Conservation (phyloP, 495 filamentous ascomycete genomes). For the Bathelium albidoporum region DNA sequence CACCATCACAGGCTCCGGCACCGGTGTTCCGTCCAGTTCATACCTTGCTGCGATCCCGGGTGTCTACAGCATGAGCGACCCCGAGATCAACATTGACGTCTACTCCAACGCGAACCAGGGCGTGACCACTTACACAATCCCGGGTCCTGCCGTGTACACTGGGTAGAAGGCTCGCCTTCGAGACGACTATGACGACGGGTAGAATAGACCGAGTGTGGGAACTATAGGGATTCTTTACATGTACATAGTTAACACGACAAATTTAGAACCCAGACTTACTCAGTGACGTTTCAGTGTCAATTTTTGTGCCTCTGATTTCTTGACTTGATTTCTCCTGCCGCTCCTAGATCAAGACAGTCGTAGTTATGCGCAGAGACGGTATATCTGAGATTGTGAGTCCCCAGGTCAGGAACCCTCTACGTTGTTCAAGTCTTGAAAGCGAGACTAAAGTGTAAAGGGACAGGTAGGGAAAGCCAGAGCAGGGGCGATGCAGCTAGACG, state of each 20-base stretch:
- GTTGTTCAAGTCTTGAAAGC: too few species aligned
- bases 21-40: conserved; percentile 23
- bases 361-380: too few species aligned
- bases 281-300: neutral
- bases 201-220: neutral
- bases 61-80: conserved; percentile 5
- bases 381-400: too few species aligned
- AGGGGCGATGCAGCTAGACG: too few species aligned
- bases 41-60: conserved; percentile 10
- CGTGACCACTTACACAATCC: neutral
- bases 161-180: neutral
- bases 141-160: neutral
- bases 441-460: too few species aligned
- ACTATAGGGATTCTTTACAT: neutral
- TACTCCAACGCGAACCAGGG: conserved; percentile 1
- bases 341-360: neutral
- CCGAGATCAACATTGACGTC: conserved; percentile 2
- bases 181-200: neutral
- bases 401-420: too few species aligned
- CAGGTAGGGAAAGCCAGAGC: too few species aligned
- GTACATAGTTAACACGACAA: neutral
- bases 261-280: neutral
- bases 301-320: neutral
- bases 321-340: neutral
- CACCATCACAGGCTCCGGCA: conserved; percentile 55